Evolutionary conservation across 805 yeast species (phyloP).

Genomic region (Kuraishia ogatae): DNA sequence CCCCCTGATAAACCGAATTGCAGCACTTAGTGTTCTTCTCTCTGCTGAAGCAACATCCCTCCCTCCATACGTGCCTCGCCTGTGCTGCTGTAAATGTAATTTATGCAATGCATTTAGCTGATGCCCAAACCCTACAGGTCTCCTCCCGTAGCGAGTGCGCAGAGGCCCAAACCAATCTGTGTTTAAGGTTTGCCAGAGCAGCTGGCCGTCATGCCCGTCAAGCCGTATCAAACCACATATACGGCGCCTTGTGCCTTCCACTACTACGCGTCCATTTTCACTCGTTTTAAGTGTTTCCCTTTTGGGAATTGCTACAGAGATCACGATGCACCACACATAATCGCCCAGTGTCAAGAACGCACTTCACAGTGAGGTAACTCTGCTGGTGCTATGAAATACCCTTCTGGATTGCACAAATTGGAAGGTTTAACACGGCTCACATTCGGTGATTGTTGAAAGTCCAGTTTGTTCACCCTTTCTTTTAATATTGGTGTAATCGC

Average conservation of each 20-base stretch:
- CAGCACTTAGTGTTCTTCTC: too few relatives aligned
- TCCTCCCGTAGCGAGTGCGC: too few relatives aligned
- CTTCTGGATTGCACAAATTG: too few relatives aligned
- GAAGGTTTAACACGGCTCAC: background rate
- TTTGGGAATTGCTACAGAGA: slow-evolving; percentile 1
- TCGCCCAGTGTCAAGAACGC: background rate
- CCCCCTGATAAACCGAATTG: too few relatives aligned
- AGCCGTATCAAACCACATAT: background rate
- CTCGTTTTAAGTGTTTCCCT: slow-evolving; percentile 4
- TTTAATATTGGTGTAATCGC: background rate
- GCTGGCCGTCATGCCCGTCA: background rate
- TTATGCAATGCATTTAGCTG: too few relatives aligned
- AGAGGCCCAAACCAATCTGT: too few relatives aligned
- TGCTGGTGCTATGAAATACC: background rate
- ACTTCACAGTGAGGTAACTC: background rate
- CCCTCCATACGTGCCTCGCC: too few relatives aligned
- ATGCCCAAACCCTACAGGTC: too few relatives aligned
- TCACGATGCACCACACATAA: background rate
- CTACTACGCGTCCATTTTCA: background rate
- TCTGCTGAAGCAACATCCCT: too few relatives aligned
- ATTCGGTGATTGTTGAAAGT: background rate
- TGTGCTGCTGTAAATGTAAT: too few relatives aligned
- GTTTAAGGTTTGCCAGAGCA: background rate
- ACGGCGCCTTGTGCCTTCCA: background rate
- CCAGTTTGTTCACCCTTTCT: background rate